Conservation (phyloP, 192 early-diverging fungal species). For the Piromyces finnis region DNA sequence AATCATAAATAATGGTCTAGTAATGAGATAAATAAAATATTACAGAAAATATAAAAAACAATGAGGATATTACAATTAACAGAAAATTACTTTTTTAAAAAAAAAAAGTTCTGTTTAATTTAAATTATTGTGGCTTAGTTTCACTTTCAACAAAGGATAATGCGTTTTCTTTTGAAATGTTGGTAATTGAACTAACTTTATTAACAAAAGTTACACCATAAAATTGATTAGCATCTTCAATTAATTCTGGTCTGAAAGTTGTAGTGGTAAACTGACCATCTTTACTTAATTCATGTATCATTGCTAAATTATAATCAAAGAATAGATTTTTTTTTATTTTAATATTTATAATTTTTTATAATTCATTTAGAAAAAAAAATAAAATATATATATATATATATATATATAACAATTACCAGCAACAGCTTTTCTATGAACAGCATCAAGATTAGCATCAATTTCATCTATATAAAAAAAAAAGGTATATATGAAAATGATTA, state of each 20-base stretch:
- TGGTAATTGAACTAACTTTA: constrained; percentile 21
- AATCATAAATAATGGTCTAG: too few relatives aligned
- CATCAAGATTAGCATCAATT: constrained; percentile 95
- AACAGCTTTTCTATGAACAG: constrained; percentile 81
- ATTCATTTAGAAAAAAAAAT: too few relatives aligned
- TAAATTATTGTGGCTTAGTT: neutral
- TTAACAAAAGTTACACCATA: constrained; percentile 94
- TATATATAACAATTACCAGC: constrained; percentile 37
- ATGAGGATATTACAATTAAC: too few relatives aligned
- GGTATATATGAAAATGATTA: too few relatives aligned
- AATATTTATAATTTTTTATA: too few relatives aligned
- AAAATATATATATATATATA: too few relatives aligned
- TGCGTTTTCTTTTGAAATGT: neutral
- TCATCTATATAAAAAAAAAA: constrained; percentile 38
- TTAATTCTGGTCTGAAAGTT: constrained; percentile 91
- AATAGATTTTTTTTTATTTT: too few relatives aligned
- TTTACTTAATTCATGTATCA: constrained; percentile 76
- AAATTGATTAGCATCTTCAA: constrained; percentile 81
- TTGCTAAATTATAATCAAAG: constrained; percentile 14
- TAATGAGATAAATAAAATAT: too few relatives aligned
- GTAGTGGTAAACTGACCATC: constrained; percentile 91
- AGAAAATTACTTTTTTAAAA: too few relatives aligned
- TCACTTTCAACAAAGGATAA: neutral
- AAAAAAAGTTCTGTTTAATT: too few relatives aligned
- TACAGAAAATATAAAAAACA: too few relatives aligned